phyloP scores from a whole-genome alignment of 805 yeast species.

The Phaffomyces antillensis region DNA sequence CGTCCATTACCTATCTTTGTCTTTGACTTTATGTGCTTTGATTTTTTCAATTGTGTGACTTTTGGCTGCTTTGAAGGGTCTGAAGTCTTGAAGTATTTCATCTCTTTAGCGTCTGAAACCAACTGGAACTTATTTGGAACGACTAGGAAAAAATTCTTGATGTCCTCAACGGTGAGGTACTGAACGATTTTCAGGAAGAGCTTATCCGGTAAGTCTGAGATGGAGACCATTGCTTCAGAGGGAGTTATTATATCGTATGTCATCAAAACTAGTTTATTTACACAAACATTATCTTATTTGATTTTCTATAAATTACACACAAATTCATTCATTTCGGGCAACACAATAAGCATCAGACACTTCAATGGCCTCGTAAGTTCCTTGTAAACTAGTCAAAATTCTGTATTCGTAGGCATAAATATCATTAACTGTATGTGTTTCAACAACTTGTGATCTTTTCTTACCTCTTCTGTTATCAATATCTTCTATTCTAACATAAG shows the following conservation, averaged over 20 bases:
- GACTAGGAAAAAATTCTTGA: not conserved
- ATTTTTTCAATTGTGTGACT: too few relatives aligned
- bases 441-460: slow-evolving; percentile 52
- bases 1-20: too few relatives aligned
- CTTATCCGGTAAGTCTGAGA: not conserved
- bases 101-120: not conserved
- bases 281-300: too few relatives aligned
- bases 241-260: too few relatives aligned
- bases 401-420: slow-evolving; percentile 64
- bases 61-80: not conserved
- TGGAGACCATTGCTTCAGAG: not conserved
- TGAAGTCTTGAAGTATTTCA: not conserved
- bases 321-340: slow-evolving; percentile 30
- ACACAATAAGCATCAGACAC: slow-evolving; percentile 81
- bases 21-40: too few relatives aligned
- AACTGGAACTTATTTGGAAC: not conserved
- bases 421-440: slow-evolving; percentile 47
- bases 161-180: not conserved
- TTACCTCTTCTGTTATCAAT: slow-evolving; percentile 31
- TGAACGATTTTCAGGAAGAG: not conserved
- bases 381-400: slow-evolving; percentile 77
- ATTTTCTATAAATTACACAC: not conserved
- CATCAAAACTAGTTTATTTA: too few relatives aligned
- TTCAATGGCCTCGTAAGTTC: slow-evolving; percentile 88
- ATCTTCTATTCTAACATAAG: slow-evolving; percentile 69